Evolutionary conservation across 257 asterid species (phyloP), one percentile per base, ranked within the genome.

Genomic region (Gentiana straminea): DNA sequence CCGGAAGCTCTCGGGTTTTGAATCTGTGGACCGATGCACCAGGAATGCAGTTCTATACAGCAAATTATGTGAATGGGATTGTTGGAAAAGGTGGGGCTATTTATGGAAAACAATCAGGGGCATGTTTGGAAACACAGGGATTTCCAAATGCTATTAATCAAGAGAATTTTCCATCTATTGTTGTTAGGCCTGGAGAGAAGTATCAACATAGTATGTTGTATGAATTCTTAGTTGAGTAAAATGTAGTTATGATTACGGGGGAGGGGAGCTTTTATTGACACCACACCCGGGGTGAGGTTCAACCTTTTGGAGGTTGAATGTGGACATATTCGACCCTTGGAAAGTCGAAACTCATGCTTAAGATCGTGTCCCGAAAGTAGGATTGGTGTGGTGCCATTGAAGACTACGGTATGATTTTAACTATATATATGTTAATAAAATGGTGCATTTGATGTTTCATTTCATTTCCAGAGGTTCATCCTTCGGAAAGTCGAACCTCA

Each of bases 21-120:
- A 56, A 88, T 73, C 51, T 88, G 64, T 88, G 97, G 97, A 88
- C 99, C 5, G 70, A 70, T 74, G 95, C 95, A 33, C 97, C 97
- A 0, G 99, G 94, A 35, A 74, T 92, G 97, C 99, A 92, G 81
- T 86, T 92, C 69, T 88, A 92, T 68, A 88, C 99, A 1, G 95
- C 88, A 33, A 92, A 88, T 66, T 92, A 77, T 41, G 94, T 88
- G 33, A 58, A 74, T 24, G 97, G 95, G 1, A 50, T 92, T 36
- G 76, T 70, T 2, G 99, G 99, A 12, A 92, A 92, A 76, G 91
- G 82, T 33, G 89, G 94, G 15, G 89, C 86, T 51, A 80, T 64
- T 34, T 86, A 92, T 38, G 81, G 64, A 10, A 92, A 92, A 71
- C 99, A 88, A 7, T 64, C 84, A 35, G 99, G 84, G 4, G 80